These are phyloP conservation scores for Ustilago hordei DNA, from an alignment of 1,284 basidiomycete genomes.

Conservation along the genomic window DNA sequence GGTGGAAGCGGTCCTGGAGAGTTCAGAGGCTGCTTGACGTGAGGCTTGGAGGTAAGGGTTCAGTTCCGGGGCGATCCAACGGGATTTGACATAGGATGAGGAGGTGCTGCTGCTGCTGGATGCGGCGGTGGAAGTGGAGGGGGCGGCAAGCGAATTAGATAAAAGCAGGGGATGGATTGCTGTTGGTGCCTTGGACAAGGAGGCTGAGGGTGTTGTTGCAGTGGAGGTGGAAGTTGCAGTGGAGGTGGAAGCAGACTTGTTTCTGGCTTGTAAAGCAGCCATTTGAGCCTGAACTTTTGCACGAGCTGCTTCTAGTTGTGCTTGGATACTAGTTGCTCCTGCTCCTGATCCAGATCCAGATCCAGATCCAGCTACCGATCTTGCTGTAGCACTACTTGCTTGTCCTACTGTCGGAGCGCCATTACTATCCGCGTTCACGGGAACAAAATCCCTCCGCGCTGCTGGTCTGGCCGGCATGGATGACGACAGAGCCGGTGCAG, in stretches of 20 bases:
- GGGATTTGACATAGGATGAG: conserved; percentile 18
- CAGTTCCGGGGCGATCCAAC: conserved; percentile 14
- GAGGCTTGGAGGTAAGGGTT: conserved; percentile 61
- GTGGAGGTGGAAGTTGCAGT: conserved; percentile 2
- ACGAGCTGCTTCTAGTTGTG: conserved; percentile 55
- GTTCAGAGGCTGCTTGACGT: conserved; percentile 20
- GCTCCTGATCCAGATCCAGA: background rate
- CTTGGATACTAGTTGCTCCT: conserved; percentile 36
- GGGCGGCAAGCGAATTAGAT: conserved; percentile 20
- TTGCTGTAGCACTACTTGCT: background rate
- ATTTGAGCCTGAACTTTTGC: conserved; percentile 51
- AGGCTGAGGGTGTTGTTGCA: conserved; percentile 2
- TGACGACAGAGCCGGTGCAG: background rate
- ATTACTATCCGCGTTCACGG: conserved; percentile 1
- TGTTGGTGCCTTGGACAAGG: conserved; percentile 37
- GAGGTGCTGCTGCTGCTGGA: background rate
- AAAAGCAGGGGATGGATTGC: conserved; percentile 63
- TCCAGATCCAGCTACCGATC: background rate
- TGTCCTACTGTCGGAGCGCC: background rate
- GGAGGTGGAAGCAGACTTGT: conserved; percentile 7
- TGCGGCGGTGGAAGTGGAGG: conserved; percentile 11
- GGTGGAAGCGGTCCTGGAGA: background rate
- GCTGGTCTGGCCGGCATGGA: conserved; percentile 1
- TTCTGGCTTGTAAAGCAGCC: conserved; percentile 28
- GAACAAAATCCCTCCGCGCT: background rate